Percentiles rank a stretch among this genome's conserved stretches.
Evolutionary conservation across 192 early-diverging fungal species (phyloP).

Genomic region (Backusella luteola): DNA sequence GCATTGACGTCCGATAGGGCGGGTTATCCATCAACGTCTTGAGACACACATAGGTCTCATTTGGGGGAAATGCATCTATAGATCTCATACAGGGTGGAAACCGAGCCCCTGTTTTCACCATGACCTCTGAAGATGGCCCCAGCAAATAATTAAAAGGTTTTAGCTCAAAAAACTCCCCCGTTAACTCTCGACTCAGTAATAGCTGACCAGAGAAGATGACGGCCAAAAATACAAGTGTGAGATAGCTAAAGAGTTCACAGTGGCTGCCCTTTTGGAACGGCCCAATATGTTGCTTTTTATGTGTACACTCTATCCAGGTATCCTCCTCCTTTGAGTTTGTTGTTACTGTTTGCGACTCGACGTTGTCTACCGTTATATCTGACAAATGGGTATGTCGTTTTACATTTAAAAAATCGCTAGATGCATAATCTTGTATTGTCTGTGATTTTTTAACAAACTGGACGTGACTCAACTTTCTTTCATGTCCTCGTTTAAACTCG

Average conservation of each 20-base stretch:
- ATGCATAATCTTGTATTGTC: neutral
- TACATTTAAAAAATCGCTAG: neutral
- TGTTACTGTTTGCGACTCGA: neutral
- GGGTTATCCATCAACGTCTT: neutral
- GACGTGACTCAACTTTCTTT: neutral
- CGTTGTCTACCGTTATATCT: neutral
- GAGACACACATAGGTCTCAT: neutral
- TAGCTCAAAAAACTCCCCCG: constrained; percentile 13
- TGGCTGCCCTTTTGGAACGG: neutral
- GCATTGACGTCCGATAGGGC: constrained; percentile 14
- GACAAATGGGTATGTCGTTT: neutral
- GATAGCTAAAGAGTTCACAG: constrained; percentile 1
- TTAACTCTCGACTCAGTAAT: neutral
- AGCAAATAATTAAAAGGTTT: constrained; percentile 13
- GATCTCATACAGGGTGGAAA: constrained; percentile 81
- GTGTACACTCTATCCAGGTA: neutral
- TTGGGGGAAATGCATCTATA: constrained; percentile 8
- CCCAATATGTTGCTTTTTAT: neutral
- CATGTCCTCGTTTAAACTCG: constrained; percentile 7
- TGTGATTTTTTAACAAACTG: constrained; percentile 4
- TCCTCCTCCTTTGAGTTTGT: neutral
- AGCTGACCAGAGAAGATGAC: constrained; percentile 1
- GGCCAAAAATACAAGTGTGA: neutral
- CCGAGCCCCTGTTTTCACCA: constrained; percentile 57
- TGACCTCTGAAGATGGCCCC: constrained; percentile 1